Conservation (phyloP, 2,329 filamentous ascomycete genomes). For the Beauveria scarabaeidicola region DNA sequence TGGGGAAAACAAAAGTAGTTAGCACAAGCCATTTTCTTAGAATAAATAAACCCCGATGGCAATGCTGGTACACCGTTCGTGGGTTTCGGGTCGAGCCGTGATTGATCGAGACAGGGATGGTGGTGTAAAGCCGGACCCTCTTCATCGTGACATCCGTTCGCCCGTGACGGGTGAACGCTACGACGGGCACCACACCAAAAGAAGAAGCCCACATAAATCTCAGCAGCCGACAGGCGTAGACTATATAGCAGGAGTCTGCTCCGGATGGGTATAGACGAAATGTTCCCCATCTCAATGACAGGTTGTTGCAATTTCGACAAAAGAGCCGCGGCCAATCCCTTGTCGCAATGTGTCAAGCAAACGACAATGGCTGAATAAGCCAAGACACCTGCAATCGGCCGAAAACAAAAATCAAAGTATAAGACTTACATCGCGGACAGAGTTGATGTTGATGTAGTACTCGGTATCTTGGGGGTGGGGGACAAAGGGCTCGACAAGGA, state of each 20-base stretch:
- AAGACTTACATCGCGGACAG: constrained; percentile 88
- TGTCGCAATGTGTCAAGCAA: not conserved
- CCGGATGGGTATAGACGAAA: not conserved
- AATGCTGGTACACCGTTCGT: constrained; percentile 10
- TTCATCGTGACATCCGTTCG: constrained; percentile 32
- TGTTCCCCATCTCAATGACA: not conserved
- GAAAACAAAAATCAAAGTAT: constrained; percentile 13
- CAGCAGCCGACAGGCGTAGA: not conserved
- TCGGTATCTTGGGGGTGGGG: constrained; percentile 92
- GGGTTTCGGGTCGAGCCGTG: constrained; percentile 10
- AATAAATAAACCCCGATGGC: not conserved
- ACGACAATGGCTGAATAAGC: constrained; percentile 1
- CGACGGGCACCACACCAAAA: constrained; percentile 16
- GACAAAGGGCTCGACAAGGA: constrained; percentile 97
- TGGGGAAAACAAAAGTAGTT: constrained; percentile 23
- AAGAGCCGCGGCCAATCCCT: not conserved
- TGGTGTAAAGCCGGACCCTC: constrained; percentile 14
- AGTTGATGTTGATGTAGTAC: constrained; percentile 99
- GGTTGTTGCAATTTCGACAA: not conserved
- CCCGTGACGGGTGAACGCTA: constrained; percentile 24
- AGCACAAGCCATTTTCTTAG: constrained; percentile 17
- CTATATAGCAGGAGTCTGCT: constrained; percentile 3
- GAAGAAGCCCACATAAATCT: constrained; percentile 10
- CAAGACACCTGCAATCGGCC: constrained; percentile 11
- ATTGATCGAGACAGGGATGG: constrained; percentile 6